Conservation (phyloP, 129 eudicot species). For the Calendula officinalis region DNA sequence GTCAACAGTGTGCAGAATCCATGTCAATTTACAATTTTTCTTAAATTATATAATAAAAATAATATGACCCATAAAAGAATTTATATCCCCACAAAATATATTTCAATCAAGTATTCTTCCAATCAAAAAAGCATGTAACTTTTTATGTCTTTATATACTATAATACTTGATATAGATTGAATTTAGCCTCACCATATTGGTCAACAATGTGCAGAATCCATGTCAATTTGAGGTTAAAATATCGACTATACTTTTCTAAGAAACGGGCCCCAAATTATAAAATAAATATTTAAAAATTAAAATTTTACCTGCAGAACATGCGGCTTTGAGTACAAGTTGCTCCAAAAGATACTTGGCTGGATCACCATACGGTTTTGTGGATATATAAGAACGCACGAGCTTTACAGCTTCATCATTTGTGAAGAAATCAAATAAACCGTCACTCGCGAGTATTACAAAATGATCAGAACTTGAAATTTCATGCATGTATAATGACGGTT, state of each 20-base stretch:
- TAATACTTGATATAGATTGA: neutral
- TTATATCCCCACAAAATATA: neutral
- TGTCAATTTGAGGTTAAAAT: neutral
- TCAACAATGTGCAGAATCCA: constrained; percentile 13
- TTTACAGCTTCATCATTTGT: constrained; percentile 77
- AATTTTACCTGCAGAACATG: constrained; percentile 81
- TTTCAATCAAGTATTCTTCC: neutral
- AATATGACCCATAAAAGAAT: neutral
- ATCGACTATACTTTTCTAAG: neutral
- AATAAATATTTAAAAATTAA: neutral
- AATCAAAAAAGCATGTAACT: constrained; percentile 18
- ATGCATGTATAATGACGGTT: constrained; percentile 67
- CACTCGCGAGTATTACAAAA: constrained; percentile 89
- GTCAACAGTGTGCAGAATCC: constrained; percentile 11
- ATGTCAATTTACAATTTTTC: neutral
- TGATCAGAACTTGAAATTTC: constrained; percentile 68
- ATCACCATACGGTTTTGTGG: constrained; percentile 69
- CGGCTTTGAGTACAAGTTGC: constrained; percentile 87
- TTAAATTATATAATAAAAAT: neutral
- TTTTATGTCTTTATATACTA: constrained; percentile 16
- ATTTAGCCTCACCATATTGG: neutral
- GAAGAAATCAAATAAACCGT: constrained; percentile 95
- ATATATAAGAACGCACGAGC: constrained; percentile 68
- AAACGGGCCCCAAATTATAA: neutral
- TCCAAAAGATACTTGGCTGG: constrained; percentile 85